These are phyloP conservation scores for Xylaria hypoxylon DNA, from an alignment of 2,329 filamentous ascomycete species.

Conservation along the genomic window DNA sequence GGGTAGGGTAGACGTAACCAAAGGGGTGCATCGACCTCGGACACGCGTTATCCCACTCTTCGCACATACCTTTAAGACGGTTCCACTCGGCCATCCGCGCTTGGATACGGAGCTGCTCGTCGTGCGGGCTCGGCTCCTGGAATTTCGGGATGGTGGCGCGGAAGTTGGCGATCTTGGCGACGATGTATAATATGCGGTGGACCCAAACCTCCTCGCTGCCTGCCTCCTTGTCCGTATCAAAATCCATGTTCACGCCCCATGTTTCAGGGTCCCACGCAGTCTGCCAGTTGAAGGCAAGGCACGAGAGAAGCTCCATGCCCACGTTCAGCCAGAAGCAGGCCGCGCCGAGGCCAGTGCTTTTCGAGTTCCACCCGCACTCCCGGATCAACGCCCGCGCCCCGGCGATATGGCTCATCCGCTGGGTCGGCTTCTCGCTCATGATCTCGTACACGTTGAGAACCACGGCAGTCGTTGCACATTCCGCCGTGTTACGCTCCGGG, in stretches of 20 bases:
- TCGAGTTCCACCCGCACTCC: conserved; percentile 89
- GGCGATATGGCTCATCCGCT: conserved; percentile 90
- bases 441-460: conserved; percentile 93
- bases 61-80: conserved; percentile 81
- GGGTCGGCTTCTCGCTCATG: conserved; percentile 83
- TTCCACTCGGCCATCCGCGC: conserved; percentile 81
- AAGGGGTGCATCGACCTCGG: conserved; percentile 90
- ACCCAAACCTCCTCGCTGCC: conserved; percentile 87
- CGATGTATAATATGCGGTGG: conserved; percentile 87
- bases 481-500: conserved; percentile 82
- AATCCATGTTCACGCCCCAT: conserved; percentile 87
- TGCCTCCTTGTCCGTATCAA: conserved; percentile 54
- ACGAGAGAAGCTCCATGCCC: conserved; percentile 89
- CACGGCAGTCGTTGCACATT: conserved; percentile 88
- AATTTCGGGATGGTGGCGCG: conserved; percentile 75
- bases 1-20: conserved; percentile 77
- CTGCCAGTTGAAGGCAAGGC: conserved; percentile 87
- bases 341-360: conserved; percentile 79
- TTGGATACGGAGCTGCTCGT: conserved; percentile 72
- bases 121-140: conserved; percentile 68
- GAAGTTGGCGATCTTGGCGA: conserved; percentile 89
- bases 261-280: conserved; percentile 90
- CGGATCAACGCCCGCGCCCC: conserved; percentile 87
- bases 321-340: conserved; percentile 97
- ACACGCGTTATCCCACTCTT: conserved; percentile 82